Evolutionary conservation across 768 basidiomycete genomes (phyloP).

Genomic region (Hysterangium stoloniferum): DNA sequence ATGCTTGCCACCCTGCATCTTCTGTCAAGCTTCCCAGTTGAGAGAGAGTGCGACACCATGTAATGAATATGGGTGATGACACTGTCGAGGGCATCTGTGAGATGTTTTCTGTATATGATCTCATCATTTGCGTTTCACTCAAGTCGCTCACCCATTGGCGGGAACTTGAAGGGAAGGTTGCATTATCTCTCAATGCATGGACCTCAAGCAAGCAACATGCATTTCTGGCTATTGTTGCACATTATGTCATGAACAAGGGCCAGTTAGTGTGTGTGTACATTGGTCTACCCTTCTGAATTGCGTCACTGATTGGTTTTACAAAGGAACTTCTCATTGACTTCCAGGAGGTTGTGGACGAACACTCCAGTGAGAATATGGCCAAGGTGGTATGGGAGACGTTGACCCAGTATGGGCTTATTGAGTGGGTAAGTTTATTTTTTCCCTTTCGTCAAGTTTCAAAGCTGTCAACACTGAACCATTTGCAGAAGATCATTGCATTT

Average conservation of each 20-base stretch:
- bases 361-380: slow-evolving; percentile 31
- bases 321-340: slow-evolving; percentile 33
- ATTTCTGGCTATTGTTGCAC: slow-evolving; percentile 11
- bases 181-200: slow-evolving; percentile 12
- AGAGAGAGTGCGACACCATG: slow-evolving; percentile 9
- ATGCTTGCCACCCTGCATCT: not conserved
- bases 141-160: not conserved
- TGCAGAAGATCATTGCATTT: slow-evolving; percentile 15
- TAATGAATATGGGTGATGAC: slow-evolving; percentile 18
- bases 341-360: slow-evolving; percentile 26
- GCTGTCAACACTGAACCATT: not conserved
- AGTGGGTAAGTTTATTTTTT: slow-evolving; percentile 14
- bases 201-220: slow-evolving; percentile 8
- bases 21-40: slow-evolving; percentile 6
- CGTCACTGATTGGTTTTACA: slow-evolving; percentile 9
- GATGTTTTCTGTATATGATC: slow-evolving; percentile 15
- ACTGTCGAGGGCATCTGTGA: slow-evolving; percentile 10
- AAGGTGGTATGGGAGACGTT: slow-evolving; percentile 25
- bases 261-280: not conserved
- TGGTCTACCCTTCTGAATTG: not conserved
- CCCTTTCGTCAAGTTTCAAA: too few species aligned
- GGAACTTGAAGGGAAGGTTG: slow-evolving; percentile 8
- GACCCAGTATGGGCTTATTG: slow-evolving; percentile 21
- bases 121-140: not conserved
- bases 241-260: slow-evolving; percentile 8